Conservation (phyloP, 2,329 filamentous ascomycete species). For the Apiospora saccharicola region DNA sequence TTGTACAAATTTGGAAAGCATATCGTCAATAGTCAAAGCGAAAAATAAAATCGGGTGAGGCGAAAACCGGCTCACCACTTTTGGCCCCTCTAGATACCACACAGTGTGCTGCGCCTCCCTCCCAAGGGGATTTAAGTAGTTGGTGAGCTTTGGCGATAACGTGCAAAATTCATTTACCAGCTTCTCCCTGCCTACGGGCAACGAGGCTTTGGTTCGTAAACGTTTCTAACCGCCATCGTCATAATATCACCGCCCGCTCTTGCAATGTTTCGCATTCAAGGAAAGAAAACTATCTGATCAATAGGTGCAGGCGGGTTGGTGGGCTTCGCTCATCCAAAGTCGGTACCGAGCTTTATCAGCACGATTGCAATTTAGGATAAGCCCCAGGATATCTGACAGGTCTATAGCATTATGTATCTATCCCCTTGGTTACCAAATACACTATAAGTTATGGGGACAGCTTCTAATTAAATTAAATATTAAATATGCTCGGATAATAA, state of each 20-base stretch:
- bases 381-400: background rate
- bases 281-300: background rate
- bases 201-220: background rate
- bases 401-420: background rate
- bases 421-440: too few species aligned
- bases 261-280: background rate
- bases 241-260: constrained; percentile 1
- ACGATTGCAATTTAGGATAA: background rate
- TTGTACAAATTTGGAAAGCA: background rate
- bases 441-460: too few species aligned
- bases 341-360: background rate
- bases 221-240: background rate
- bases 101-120: background rate
- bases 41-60: background rate
- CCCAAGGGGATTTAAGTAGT: background rate
- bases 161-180: constrained; percentile 15
- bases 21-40: background rate
- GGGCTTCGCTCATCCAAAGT: background rate
- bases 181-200: background rate
- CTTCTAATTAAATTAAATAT: too few species aligned
- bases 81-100: background rate
- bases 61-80: background rate
- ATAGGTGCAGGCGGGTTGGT: background rate
- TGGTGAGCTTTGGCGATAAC: background rate
- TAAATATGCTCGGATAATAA: too few species aligned